These are phyloP conservation scores for Botrytis porri DNA, from an alignment of 2,329 filamentous ascomycete species.

Conservation along the genomic window DNA sequence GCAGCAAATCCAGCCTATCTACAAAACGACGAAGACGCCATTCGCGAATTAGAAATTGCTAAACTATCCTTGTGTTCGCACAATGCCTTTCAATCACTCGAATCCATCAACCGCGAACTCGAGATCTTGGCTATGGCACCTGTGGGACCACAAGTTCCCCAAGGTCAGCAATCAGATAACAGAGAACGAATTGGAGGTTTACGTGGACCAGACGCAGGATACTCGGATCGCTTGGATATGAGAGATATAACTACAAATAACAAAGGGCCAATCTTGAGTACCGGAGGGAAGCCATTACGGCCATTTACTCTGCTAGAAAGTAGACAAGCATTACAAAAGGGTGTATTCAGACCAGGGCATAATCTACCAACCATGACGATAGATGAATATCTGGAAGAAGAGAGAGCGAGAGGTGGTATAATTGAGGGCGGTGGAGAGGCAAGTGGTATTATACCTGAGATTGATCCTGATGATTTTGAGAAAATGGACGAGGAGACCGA, in stretches of 20 bases:
- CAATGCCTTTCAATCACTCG: conserved; percentile 81
- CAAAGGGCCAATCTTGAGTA: conserved; percentile 71
- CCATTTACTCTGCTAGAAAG: conserved; percentile 84
- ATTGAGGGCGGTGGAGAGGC: conserved; percentile 86
- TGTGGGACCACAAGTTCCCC: conserved; percentile 43
- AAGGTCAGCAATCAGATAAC: conserved; percentile 44
- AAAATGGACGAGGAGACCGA: conserved; percentile 85
- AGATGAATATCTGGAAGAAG: conserved; percentile 95
- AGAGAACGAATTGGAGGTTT: conserved; percentile 43
- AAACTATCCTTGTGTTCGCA: conserved; percentile 72
- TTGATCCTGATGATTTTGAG: conserved; percentile 88
- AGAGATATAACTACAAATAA: conserved; percentile 50
- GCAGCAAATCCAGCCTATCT: conserved; percentile 56
- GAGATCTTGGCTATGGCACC: conserved; percentile 78
- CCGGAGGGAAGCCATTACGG: conserved; percentile 78
- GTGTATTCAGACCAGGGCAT: conserved; percentile 87
- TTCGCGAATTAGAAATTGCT: conserved; percentile 74
- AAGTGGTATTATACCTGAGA: conserved; percentile 63
- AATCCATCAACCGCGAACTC: conserved; percentile 79
- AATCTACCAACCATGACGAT: conserved; percentile 97
- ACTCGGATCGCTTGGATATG: conserved; percentile 72
- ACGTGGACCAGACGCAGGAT: conserved; percentile 45
- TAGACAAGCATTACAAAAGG: conserved; percentile 70
- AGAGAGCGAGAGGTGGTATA: conserved; percentile 77
- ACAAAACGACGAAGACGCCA: conserved; percentile 79